Base-by-base conservation (phyloP, 306 rosid species). In the Notholithocarpus densiflorus region DNA sequence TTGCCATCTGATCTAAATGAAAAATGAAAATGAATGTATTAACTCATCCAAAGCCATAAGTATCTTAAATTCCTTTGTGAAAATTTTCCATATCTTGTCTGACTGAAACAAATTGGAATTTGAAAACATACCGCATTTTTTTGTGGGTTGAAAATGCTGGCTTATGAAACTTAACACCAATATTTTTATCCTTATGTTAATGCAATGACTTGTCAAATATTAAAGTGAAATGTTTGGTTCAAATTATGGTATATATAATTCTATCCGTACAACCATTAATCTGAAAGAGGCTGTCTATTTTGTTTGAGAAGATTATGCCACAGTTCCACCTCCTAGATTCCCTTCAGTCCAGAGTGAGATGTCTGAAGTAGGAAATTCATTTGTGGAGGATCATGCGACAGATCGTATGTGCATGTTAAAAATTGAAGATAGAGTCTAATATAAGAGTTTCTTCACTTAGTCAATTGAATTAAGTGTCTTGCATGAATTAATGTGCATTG, bases 251-350 rank as follows among this genome's bases (percentile, higher is more conserved):
- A 5, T 48, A 24, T 52, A 15, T 52, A 17, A 14, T 72, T 53
- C 53, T 15, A 52, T 6, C 26, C 2, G 0, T 29, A 17, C 62
- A 53, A 31, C 64, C 52, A 72, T 54, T 73, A 54, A 24, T 54
- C 21, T 19, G 17, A 73, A 56, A 75, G 61, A 71, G 56, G 78
- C 55, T 75, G 15, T 76, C 69, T 10, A 83, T 56, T 82, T 54
- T 62, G 64, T 75, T 84, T 78, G 88, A 87, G 98, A 84, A 68
- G 88, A 90, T 60, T 91, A 86, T 81, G 77, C 82, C 61, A 43
- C 88, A 6, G 74, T 83, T 40, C 90, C 86, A 17, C 88, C 86
- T 51, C 87, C 92, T 7, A 84, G 87, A 77, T 51, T 87, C 27
- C 82, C 93, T 77, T 92, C 93, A 74, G 34, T 85, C 81, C 85